Conservation (phyloP, 73 alveolate species). For the Durusdinium trenchii region DNA sequence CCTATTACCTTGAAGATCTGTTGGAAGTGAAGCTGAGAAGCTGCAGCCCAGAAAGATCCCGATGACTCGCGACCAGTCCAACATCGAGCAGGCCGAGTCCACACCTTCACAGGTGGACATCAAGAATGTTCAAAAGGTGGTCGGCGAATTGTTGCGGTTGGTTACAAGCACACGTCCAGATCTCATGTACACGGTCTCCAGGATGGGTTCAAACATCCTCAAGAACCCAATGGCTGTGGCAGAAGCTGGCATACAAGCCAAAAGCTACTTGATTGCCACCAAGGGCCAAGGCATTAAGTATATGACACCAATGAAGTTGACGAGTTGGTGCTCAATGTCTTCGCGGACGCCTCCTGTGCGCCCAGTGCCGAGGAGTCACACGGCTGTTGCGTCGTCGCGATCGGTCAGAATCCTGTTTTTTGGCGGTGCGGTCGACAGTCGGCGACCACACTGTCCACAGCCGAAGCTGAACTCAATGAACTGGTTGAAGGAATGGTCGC, state of each 20-base stretch:
- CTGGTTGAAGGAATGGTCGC: background rate
- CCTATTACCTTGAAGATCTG: too few relatives aligned
- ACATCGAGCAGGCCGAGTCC: too few relatives aligned
- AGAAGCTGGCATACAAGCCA: background rate
- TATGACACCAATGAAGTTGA: background rate
- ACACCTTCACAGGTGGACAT: too few relatives aligned
- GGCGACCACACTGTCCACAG: background rate
- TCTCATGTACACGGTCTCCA: too few relatives aligned
- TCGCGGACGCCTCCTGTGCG: background rate
- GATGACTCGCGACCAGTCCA: too few relatives aligned
- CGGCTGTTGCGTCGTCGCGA: background rate
- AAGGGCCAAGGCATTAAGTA: background rate
- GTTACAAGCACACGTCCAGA: too few relatives aligned
- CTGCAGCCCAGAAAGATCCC: too few relatives aligned
- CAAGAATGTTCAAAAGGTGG: too few relatives aligned
- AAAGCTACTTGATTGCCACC: background rate
- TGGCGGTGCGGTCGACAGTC: background rate
- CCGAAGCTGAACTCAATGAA: background rate
- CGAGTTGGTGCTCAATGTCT: background rate
- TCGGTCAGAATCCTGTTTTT: background rate
- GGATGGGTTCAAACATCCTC: background rate
- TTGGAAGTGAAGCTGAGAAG: too few relatives aligned
- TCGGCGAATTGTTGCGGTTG: too few relatives aligned
- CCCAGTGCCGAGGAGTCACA: background rate
- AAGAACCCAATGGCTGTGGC: background rate